Percentiles rank a stretch among this genome's conserved stretches.
Evolutionary conservation across 345 rosid genomes (phyloP).

Genomic region (Pugionium dolabratum): DNA sequence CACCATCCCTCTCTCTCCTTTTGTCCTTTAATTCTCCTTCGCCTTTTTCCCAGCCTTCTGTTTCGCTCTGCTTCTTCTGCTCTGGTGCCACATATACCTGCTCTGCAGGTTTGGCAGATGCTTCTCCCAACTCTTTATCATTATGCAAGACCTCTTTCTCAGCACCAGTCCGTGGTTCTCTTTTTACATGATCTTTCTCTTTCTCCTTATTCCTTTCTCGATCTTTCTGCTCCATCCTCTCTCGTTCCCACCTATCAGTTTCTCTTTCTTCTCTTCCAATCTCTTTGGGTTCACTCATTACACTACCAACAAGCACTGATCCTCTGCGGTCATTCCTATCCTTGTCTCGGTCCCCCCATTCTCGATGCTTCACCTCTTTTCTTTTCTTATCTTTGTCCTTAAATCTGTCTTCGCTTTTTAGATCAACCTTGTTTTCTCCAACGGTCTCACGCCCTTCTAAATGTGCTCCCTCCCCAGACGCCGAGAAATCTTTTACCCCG

Average conservation of each 20-base stretch:
- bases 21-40: conserved; percentile 77
- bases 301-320: conserved; percentile 54
- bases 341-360: conserved; percentile 92
- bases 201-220: conserved; percentile 77
- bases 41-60: conserved; percentile 64
- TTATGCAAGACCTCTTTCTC: conserved; percentile 62
- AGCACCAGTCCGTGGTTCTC: conserved; percentile 60
- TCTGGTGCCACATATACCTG: conserved; percentile 57
- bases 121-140: conserved; percentile 75
- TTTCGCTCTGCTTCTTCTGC: conserved; percentile 75
- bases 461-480: conserved; percentile 55
- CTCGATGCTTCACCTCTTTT: conserved; percentile 77
- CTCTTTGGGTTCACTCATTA: conserved; percentile 63
- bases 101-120: conserved; percentile 56
- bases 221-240: conserved; percentile 81
- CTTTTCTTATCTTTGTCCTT: conserved; percentile 92
- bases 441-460: conserved; percentile 68
- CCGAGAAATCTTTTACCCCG: conserved; percentile 59
- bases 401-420: conserved; percentile 77
- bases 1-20: conserved; percentile 81
- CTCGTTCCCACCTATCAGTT: conserved; percentile 84
- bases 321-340: conserved; percentile 82
- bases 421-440: conserved; percentile 84
- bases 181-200: conserved; percentile 71
- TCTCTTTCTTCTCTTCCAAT: conserved; percentile 75